phyloP scores from a whole-genome alignment of 108 stramenopile species.

The Bacterosira constricta region DNA sequence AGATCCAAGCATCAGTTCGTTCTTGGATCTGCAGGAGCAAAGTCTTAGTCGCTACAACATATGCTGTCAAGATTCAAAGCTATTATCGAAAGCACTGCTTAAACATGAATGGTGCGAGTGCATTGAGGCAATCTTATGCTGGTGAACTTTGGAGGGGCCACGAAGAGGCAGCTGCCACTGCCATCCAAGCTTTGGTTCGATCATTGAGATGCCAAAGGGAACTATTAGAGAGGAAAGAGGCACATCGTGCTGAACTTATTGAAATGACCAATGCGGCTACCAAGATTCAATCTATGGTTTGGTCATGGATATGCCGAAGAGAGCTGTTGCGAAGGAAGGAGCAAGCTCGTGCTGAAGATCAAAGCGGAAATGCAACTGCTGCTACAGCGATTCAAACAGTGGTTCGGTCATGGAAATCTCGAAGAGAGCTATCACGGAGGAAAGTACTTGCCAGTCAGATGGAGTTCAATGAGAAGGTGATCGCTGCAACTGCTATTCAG shows the following conservation, averaged over 20 bases:
- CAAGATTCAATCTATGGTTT: constrained; percentile 1
- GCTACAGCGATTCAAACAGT: neutral
- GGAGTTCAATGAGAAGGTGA: neutral
- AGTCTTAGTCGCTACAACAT: neutral
- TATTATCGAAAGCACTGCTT: neutral
- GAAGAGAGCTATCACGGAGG: neutral
- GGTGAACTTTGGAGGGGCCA: neutral
- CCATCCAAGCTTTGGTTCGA: constrained; percentile 1
- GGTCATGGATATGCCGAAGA: neutral
- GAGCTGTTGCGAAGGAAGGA: neutral
- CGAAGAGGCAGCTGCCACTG: neutral
- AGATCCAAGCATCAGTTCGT: neutral
- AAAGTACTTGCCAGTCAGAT: neutral
- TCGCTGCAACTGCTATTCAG: neutral
- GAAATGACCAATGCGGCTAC: neutral
- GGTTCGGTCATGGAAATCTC: neutral
- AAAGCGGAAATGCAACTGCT: neutral
- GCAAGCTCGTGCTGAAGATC: neutral
- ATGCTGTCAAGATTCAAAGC: neutral
- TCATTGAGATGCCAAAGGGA: neutral
- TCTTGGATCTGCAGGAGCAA: neutral
- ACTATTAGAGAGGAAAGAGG: neutral
- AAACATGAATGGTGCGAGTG: neutral
- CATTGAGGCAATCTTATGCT: neutral
- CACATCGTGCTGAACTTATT: neutral